Base-by-base conservation (phyloP, 331 rosid species). In the Malus hybrid region DNA sequence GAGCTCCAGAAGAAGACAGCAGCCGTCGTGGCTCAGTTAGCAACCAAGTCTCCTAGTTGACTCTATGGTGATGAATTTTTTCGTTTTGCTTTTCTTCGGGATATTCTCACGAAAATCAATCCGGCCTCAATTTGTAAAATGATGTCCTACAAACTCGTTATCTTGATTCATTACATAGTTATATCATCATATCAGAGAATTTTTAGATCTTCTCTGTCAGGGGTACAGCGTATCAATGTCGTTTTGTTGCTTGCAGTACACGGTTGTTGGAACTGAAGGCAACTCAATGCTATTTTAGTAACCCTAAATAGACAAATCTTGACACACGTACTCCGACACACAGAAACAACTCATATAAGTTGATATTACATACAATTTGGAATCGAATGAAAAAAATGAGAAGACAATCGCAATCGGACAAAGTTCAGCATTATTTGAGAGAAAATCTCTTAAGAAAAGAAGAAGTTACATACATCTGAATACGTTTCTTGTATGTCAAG, bases 1-100 rank as follows among this genome's bases (percentile, higher is more conserved):
- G 84, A 77, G 33, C 84, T 80, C 62, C 77, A 68, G 72, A 75
- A 73, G 63, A 80, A 84, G 71, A 56, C 70, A 42, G 82, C 84
- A n/a, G 76, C 80, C 28, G 59, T 82, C 36, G 59, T 82, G 78
- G 57, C 68, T 50, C 80, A 70, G 31, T 42, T 67, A 42, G 61
- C 59, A 76, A 56, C 46, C 71, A 66, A 44, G 72, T 57, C 78
- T 61, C 46, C 16, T 65, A 57, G 16, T 19, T 76, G 42, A 76
- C 68, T 48, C 48, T 19, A 62, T 39, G 44, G 74, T 44, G 68
- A 57, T 57, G 62, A 24, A 27, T 28, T 62, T 42, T 34, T 27
- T 7, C 10, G 27, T 29, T 16, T 29, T 2, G 6, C 15, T 28
- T 24, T 31, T 52, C 10, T 15, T 50, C 12, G 61, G 19, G 28